Conservation (phyloP, 2,329 filamentous ascomycete genomes). For the Lizonia empirigonia region DNA sequence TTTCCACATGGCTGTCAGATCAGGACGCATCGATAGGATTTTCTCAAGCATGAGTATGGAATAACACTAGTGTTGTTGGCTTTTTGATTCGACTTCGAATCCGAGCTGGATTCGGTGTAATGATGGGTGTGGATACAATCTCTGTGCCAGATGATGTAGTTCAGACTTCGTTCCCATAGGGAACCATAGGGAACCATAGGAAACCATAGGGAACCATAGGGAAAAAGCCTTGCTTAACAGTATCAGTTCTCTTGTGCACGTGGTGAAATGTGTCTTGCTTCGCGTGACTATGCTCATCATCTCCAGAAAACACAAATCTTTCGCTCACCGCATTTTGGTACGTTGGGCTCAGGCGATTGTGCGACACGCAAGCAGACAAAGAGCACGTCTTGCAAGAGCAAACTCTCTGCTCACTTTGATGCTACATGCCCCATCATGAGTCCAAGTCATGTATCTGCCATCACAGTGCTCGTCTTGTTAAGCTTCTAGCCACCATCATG, state of each 20-base stretch:
- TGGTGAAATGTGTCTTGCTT: slow-evolving; percentile 6
- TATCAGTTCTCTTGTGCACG: slow-evolving; percentile 4
- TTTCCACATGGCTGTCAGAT: slow-evolving; percentile 24
- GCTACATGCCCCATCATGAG: background rate
- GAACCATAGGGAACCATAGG: no score
- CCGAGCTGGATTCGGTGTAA: slow-evolving; percentile 22
- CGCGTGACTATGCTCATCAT: background rate
- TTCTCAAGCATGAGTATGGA: slow-evolving; percentile 10
- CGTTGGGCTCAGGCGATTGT: background rate
- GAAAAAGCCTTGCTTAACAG: slow-evolving; percentile 25
- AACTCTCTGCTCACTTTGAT: background rate
- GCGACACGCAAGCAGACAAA: background rate
- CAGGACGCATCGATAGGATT: slow-evolving; percentile 15
- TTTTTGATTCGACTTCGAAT: slow-evolving; percentile 15
- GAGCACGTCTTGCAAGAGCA: background rate
- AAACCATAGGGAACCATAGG: no score
- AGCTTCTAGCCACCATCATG: background rate
- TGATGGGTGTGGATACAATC: slow-evolving; percentile 24
- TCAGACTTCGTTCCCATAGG: slow-evolving; percentile 18
- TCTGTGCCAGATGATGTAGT: slow-evolving; percentile 24
- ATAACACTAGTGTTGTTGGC: slow-evolving; percentile 17
- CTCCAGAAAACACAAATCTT: background rate
- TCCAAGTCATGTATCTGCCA: background rate
- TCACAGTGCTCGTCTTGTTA: background rate
- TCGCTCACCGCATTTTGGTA: no score